Evolutionary conservation across 2,329 filamentous ascomycete genomes (phyloP), one percentile per base, ranked within the genome.

Genomic region (Paradendryphiella salina): DNA sequence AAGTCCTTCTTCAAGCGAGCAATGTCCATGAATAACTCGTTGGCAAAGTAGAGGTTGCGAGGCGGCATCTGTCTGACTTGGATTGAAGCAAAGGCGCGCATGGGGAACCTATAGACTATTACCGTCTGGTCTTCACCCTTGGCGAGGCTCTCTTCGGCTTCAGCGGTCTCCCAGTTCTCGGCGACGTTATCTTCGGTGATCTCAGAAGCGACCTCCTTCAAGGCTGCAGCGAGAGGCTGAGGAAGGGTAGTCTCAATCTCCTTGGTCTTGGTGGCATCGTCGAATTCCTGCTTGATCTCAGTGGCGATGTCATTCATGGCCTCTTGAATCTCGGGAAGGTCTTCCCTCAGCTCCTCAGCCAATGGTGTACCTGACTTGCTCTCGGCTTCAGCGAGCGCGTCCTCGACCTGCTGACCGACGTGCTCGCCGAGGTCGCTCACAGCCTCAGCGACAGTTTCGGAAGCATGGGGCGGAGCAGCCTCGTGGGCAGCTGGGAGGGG

Each of bases 1-100:
- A 97, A 97, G 4, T 96, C 91, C 77, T 97, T 97, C 81, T 96
- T 96, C 58, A 97, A 81, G 50, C 91, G 85, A 43, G 94, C 93
- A 69, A 99, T 94, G 63, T 96, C 90, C 79, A 96, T 89, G 64
- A 96, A 86, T 35, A 87, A 83, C 60, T 93, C 88, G 50, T 90
- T 85, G 31, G 87, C 86, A 72, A 97, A 86, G 42, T 80, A 75
- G 3, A 86, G 80, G 74, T 52, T 80, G 75, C 54, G 80, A 74
- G 58, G 82, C 77, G 70, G 84, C 79, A 75, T 74, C 33, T 71
- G 69, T 66, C 81, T 73, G 63, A 97, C 83, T 10, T 84, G 85
- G 68, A 99, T 94, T 15, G 92, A 88, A 59, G 96, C 92, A 81
- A 95, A 99, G 3, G 94, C 94, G 73, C 88, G 90, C 87, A 99